Conservation (phyloP, 2,329 filamentous ascomycete species). For the Arthroderma sp. region DNA sequence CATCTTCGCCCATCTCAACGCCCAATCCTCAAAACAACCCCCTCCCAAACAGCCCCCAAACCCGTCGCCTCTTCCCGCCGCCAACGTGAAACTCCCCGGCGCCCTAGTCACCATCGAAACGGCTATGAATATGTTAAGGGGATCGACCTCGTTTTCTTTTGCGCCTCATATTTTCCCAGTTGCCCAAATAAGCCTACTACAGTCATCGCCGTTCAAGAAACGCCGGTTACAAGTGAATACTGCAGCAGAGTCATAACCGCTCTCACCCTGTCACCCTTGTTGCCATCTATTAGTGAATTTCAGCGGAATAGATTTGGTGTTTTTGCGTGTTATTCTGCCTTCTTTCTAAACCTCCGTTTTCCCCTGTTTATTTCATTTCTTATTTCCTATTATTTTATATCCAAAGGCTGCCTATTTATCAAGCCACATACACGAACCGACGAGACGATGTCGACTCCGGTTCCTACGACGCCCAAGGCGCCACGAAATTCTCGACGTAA, state of each 20-base stretch:
- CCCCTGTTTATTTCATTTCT: slow-evolving; percentile 13
- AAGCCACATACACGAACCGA: slow-evolving; percentile 28
- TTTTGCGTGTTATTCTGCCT: slow-evolving; percentile 11
- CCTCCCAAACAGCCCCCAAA: background rate
- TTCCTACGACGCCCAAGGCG: slow-evolving; percentile 30
- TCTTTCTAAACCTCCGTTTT: slow-evolving; percentile 10
- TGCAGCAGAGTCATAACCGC: background rate
- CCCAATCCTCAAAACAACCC: background rate
- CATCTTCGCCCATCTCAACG: background rate
- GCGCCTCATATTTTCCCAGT: background rate
- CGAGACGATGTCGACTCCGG: slow-evolving; percentile 35
- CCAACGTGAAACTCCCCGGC: background rate
- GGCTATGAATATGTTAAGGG: slow-evolving; percentile 11
- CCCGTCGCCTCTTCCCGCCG: background rate
- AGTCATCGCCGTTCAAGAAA: background rate
- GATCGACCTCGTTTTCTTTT: slow-evolving; percentile 5
- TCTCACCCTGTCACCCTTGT: background rate
- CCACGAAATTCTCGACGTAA: slow-evolving; percentile 28
- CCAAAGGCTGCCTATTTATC: slow-evolving; percentile 41
- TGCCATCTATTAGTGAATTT: background rate
- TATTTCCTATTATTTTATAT: slow-evolving; percentile 22
- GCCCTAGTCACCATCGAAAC: background rate
- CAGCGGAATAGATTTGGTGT: background rate
- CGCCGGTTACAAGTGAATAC: background rate
- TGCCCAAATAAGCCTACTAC: background rate